phyloP scores from a whole-genome alignment of 2,329 filamentous ascomycete species.

The Penicillium sp. region DNA sequence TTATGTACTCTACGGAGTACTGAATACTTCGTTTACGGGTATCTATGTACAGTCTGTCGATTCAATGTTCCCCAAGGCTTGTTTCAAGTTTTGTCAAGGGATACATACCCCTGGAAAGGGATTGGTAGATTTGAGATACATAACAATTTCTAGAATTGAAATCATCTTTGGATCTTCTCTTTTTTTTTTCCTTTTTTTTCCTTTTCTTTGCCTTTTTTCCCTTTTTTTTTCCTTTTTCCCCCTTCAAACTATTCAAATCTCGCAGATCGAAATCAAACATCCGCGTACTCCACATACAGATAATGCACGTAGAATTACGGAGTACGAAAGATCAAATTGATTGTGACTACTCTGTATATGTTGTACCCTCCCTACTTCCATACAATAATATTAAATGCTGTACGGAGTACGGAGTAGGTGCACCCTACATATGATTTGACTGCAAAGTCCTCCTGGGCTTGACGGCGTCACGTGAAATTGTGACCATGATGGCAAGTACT shows the following conservation, averaged over 20 bases:
- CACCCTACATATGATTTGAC: background rate
- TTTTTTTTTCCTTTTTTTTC: too few species aligned
- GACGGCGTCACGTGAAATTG: background rate
- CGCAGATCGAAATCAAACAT: background rate
- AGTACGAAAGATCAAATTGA: background rate
- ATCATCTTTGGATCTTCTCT: background rate
- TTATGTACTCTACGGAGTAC: too few species aligned
- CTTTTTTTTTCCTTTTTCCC: background rate
- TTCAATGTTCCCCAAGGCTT: background rate
- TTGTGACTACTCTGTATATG: background rate
- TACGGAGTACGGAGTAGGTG: too few species aligned
- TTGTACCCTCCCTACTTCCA: background rate
- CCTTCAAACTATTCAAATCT: background rate
- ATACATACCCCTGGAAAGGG: background rate
- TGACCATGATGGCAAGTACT: background rate
- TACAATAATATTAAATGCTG: background rate
- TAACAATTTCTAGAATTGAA: background rate
- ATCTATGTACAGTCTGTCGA: too few species aligned
- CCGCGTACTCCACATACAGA: background rate
- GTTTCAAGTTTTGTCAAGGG: background rate
- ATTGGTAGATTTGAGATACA: background rate
- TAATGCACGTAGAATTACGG: background rate
- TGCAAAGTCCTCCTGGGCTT: too few species aligned
- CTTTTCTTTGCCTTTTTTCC: background rate
- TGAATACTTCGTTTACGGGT: too few species aligned